Evolutionary conservation across 2,329 filamentous ascomycete genomes (phyloP).

Genomic region (Calcarisporium arbuscula): DNA sequence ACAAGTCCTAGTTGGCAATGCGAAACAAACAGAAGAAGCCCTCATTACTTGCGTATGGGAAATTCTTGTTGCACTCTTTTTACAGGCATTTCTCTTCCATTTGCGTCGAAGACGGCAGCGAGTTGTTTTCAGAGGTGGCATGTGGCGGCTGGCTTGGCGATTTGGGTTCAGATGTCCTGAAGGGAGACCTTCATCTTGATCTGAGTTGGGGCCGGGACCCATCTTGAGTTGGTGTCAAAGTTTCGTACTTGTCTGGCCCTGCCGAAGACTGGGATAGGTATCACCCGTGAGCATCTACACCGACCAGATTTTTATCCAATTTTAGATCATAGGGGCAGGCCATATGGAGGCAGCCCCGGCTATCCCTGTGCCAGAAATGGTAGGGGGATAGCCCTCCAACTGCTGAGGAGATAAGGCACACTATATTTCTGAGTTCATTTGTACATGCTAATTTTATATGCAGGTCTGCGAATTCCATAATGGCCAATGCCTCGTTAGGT

Average conservation of each 20-base stretch:
- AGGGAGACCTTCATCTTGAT: too few species aligned
- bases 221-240: slow-evolving; percentile 93
- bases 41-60: slow-evolving; percentile 12
- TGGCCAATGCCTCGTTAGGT: too few species aligned
- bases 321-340: slow-evolving; percentile 29
- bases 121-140: slow-evolving; percentile 3
- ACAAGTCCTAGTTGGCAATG: slow-evolving; percentile 86
- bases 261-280: slow-evolving; percentile 10
- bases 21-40: slow-evolving; percentile 69
- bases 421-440: too few species aligned
- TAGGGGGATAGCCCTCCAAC: slow-evolving; percentile 40
- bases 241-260: slow-evolving; percentile 72
- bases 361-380: slow-evolving; percentile 45
- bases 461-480: too few species aligned
- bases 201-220: slow-evolving; percentile 58
- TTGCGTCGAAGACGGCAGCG: slow-evolving; percentile 14
- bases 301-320: slow-evolving; percentile 5
- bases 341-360: slow-evolving; percentile 38
- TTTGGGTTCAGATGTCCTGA: too few species aligned
- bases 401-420: slow-evolving; percentile 46
- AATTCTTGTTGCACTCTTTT: slow-evolving; percentile 9
- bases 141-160: slow-evolving; percentile 1
- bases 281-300: slow-evolving; percentile 5
- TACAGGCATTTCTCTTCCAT: slow-evolving; percentile 11
- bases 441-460: slow-evolving; percentile 21